Conservation (phyloP, 805 yeast species). For the Starmerella apicola region DNA sequence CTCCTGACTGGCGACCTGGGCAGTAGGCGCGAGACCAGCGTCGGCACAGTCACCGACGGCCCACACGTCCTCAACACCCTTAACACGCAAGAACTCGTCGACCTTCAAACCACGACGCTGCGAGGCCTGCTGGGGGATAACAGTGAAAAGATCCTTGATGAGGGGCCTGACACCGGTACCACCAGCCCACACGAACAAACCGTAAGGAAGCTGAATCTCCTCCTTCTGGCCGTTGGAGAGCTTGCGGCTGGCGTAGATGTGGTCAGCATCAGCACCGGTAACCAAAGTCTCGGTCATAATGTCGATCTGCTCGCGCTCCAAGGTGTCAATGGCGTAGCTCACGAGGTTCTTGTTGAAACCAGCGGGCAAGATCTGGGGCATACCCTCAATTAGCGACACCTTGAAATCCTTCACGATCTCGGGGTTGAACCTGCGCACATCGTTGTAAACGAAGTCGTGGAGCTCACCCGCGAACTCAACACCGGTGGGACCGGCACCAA, state of each 20-base stretch:
- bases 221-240: conserved; percentile 54
- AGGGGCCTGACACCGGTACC: conserved; percentile 86
- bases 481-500: conserved; percentile 99
- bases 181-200: conserved; percentile 93
- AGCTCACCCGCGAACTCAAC: conserved; percentile 95
- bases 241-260: conserved; percentile 59
- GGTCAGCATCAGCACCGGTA: conserved; percentile 61
- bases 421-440: conserved; percentile 80
- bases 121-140: conserved; percentile 52
- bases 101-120: conserved; percentile 82
- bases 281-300: conserved; percentile 80
- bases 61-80: conserved; percentile 71
- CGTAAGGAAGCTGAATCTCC: conserved; percentile 63
- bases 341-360: conserved; percentile 32
- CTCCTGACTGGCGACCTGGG: conserved; percentile 94
- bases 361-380: conserved; percentile 67
- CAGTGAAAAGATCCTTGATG: conserved; percentile 49
- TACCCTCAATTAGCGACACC: conserved; percentile 79
- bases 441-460: conserved; percentile 89
- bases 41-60: conserved; percentile 92
- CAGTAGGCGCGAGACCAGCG: conserved; percentile 87
- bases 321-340: conserved; percentile 66
- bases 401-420: conserved; percentile 67
- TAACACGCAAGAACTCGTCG: conserved; percentile 67
- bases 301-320: conserved; percentile 55